Percentiles rank a stretch among this genome's conserved stretches.
Evolutionary conservation across 352 stramenopile species (phyloP).

Genomic region (Globisporangium ultimum): DNA sequence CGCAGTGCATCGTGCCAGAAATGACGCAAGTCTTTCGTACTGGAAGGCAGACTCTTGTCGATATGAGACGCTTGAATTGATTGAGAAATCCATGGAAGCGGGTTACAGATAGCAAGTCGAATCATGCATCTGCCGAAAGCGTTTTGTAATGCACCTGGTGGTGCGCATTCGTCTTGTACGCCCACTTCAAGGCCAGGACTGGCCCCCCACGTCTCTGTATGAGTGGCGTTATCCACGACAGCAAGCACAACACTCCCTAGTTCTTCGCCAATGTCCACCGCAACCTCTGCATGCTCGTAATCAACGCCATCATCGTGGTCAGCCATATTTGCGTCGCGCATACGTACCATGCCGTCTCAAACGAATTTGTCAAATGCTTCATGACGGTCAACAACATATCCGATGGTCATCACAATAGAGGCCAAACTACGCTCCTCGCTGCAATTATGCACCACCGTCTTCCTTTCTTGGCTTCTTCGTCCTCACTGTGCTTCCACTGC

Average conservation of each 20-base stretch:
- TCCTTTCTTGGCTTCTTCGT: no score
- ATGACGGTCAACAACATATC: no score
- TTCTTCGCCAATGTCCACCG: neutral
- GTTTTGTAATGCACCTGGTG: constrained; percentile 1
- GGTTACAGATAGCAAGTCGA: constrained; percentile 14
- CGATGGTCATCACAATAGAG: no score
- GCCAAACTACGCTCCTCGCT: neutral
- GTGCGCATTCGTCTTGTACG: neutral
- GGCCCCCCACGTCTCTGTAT: neutral
- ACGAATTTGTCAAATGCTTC: neutral
- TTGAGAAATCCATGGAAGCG: constrained; percentile 10
- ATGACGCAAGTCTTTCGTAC: neutral
- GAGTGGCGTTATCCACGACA: neutral
- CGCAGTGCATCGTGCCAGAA: constrained; percentile 3
- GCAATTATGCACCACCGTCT: no score
- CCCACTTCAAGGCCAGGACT: neutral
- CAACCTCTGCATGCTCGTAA: neutral
- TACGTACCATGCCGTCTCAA: neutral
- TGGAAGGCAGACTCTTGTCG: neutral
- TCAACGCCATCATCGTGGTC: neutral
- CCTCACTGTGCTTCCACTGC: no score
- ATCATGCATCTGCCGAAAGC: constrained; percentile 12
- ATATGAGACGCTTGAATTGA: constrained; percentile 16
- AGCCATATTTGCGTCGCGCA: neutral
- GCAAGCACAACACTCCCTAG: neutral